These are phyloP conservation scores for Chimonanthus praecox DNA, from an alignment of 164 flowering plant species.

Conservation along the genomic window DNA sequence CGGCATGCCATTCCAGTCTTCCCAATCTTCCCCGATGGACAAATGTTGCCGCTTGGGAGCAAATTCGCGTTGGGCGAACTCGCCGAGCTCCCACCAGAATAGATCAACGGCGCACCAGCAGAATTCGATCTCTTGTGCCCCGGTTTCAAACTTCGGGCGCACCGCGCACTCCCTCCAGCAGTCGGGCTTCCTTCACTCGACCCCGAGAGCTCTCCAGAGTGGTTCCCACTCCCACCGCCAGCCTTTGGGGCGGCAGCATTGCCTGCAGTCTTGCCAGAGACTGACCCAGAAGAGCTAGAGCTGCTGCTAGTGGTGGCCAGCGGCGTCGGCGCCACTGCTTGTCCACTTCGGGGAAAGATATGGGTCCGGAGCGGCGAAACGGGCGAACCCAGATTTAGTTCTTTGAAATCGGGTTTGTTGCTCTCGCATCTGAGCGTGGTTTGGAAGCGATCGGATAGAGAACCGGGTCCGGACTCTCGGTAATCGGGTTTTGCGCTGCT, in stretches of 20 bases:
- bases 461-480: constrained; percentile 22
- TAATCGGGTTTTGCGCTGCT: constrained; percentile 18
- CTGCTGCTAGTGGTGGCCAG: constrained; percentile 46
- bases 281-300: constrained; percentile 66
- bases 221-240: constrained; percentile 12
- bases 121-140: constrained; percentile 53
- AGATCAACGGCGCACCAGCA: constrained; percentile 40
- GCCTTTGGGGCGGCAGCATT: constrained; percentile 10
- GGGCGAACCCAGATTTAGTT: constrained; percentile 83
- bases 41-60: constrained; percentile 59
- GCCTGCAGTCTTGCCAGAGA: constrained; percentile 25
- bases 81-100: constrained; percentile 26
- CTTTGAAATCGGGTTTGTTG: constrained; percentile 80
- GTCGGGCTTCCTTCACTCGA: constrained; percentile 38
- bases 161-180: constrained; percentile 8
- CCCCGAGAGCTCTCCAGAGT: constrained; percentile 56
- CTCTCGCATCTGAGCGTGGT: constrained; percentile 26
- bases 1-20: constrained; percentile 34
- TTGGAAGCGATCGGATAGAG: constrained; percentile 44
- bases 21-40: constrained; percentile 55
- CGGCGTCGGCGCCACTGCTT: constrained; percentile 15
- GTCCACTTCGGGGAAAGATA: not conserved
- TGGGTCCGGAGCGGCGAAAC: constrained; percentile 58
- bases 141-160: constrained; percentile 19
- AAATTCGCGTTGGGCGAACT: constrained; percentile 22